phyloP scores from a whole-genome alignment of 2,329 filamentous ascomycete species.

The Neonectria neomacrospora region DNA sequence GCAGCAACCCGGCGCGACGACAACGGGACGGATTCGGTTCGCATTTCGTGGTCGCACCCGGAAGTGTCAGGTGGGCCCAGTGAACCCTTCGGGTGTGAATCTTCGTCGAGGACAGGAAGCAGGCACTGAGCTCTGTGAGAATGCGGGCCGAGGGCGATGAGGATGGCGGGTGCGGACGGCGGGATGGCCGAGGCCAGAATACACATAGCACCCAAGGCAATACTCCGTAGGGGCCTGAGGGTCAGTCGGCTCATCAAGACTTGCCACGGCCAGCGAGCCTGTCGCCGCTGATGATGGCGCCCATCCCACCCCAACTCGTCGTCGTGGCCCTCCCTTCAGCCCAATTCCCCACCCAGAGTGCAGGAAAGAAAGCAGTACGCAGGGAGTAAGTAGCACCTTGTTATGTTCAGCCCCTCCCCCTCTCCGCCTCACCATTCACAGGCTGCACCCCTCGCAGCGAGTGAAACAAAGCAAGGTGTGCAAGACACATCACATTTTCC shows the following conservation, averaged over 20 bases:
- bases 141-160: neutral
- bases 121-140: neutral
- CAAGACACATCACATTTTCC: constrained; percentile 1
- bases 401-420: constrained; percentile 4
- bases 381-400: neutral
- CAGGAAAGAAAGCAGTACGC: constrained; percentile 9
- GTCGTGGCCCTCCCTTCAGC: neutral
- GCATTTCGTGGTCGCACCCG: neutral
- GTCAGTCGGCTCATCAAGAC: constrained; percentile 10
- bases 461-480: constrained; percentile 17
- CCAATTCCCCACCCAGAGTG: neutral
- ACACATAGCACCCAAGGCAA: neutral
- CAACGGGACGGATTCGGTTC: neutral
- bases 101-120: neutral
- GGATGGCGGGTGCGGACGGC: too few relatives aligned
- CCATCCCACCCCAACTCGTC: neutral
- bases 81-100: neutral
- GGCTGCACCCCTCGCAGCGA: neutral
- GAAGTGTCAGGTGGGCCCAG: neutral
- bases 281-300: neutral
- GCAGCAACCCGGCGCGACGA: neutral
- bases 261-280: neutral
- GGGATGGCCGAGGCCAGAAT: neutral
- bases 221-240: too few relatives aligned
- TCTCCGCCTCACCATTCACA: constrained; percentile 9